Percentiles rank a stretch among this genome's conserved stretches.
Conservation (phyloP, 202 grass and related monocot genomes). For the Thinopyrum obtusiflorum region DNA sequence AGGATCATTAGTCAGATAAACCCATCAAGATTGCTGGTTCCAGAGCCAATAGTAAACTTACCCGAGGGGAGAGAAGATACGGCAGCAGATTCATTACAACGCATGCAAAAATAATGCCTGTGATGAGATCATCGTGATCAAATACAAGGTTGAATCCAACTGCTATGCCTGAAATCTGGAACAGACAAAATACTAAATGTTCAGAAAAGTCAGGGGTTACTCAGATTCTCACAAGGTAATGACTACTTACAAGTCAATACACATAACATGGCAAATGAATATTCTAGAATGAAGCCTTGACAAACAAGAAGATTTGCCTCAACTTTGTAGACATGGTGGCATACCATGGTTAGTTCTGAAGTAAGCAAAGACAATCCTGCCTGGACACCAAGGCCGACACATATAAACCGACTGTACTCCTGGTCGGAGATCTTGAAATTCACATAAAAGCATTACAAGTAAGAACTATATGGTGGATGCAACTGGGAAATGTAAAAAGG, state of each 20-base stretch:
- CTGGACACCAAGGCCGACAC: conserved; percentile 61
- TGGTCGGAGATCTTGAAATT: conserved; percentile 44
- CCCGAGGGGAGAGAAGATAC: conserved; percentile 45
- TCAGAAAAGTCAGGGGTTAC: background rate
- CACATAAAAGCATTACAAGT: conserved; percentile 23
- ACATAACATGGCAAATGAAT: background rate
- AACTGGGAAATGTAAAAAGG: background rate
- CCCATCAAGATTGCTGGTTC: background rate
- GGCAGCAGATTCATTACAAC: conserved; percentile 58
- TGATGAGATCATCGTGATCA: conserved; percentile 44
- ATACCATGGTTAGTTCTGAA: conserved; percentile 72
- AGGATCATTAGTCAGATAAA: background rate
- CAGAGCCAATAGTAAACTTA: conserved; percentile 25
- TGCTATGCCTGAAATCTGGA: conserved; percentile 65
- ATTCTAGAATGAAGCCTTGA: background rate
- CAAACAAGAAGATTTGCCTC: background rate
- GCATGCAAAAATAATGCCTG: conserved; percentile 40
- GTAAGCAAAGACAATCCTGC: conserved; percentile 60
- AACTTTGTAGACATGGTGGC: background rate
- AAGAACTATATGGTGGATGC: background rate
- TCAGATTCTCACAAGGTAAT: background rate
- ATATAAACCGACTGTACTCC: conserved; percentile 63
- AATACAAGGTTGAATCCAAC: conserved; percentile 69
- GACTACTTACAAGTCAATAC: background rate
- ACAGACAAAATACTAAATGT: background rate